Base-by-base conservation (phyloP, 768 basidiomycete species). In the Naganishia friedmannii region DNA sequence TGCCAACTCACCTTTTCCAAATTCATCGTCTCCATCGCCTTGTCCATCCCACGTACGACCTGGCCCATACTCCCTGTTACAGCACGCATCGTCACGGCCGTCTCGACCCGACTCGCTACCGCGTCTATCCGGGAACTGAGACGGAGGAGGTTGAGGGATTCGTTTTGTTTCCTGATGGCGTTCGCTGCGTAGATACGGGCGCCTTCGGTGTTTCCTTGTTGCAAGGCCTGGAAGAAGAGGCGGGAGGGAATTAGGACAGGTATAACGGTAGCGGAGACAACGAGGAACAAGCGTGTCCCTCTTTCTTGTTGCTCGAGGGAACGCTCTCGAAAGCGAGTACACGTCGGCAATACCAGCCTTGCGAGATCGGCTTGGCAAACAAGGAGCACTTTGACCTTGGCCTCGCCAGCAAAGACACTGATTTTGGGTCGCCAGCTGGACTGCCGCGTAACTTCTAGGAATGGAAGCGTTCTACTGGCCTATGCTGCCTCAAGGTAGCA, bases 1-100 rank as follows among this genome's bases (percentile, higher is more conserved):
- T 26, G 48, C 17, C 39, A n/a, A 83, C 88, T 78, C 77, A 96
- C 95, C 79, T 89, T 86, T 76, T 99, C 96, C 68, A 98, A 86
- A 84, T 99, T 98, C 96, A 99, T 99, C 82, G 85, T 90, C 75
- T 96, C 90, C 96, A 99, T 98, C 4, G 96, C 96, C 79, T 90
- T 91, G 80, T 99, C 96, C 96, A 99, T 98, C 39, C 93, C 94
- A 76, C 88, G 88, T 54, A 99, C 96, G 2, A 98, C 96, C 42
- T 89, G 89, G 19, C 92, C 89, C 95, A 99, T 96, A 80, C 89
- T 93, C 3, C 93, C 93, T 34, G 96, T 95, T 48, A 99, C 90
- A 54, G 74, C 74, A 58, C 92, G 87, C 92, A 99, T 97, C 67
- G 95, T 97, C 53, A 98, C 93, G 0, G 96, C 96, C 21, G 96